A percentile compares a stretch with the other conserved stretches of the same genome.
Evolutionary conservation across 345 rosid species (phyloP).

Genomic region (Dimocarpus longan): DNA sequence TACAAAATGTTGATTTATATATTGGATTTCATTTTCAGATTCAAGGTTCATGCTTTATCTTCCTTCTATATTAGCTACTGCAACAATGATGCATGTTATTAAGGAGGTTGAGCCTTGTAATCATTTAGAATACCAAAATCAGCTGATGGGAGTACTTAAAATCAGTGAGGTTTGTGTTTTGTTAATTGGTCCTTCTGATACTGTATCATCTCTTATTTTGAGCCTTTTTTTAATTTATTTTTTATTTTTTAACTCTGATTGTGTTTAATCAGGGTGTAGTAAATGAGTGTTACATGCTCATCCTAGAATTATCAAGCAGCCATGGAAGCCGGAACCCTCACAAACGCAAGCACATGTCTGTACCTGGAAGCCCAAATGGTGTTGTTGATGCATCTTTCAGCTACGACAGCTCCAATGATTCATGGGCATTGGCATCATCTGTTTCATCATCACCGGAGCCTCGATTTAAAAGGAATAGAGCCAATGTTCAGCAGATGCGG

Average conservation of each 20-base stretch:
- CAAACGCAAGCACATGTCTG: slow-evolving; percentile 49
- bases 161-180: slow-evolving; percentile 55
- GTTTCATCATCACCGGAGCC: slow-evolving; percentile 49
- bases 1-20: slow-evolving; percentile 15
- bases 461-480: slow-evolving; percentile 61
- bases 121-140: slow-evolving; percentile 53
- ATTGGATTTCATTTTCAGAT: slow-evolving; percentile 59
- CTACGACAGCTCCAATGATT: slow-evolving; percentile 65
- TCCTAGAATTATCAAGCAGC: slow-evolving; percentile 46
- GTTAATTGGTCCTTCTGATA: slow-evolving; percentile 17
- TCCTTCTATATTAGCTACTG: slow-evolving; percentile 78
- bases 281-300: slow-evolving; percentile 61
- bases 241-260: not conserved
- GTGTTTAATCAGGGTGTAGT: slow-evolving; percentile 53
- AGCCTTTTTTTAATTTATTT: too few species aligned
- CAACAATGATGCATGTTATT: slow-evolving; percentile 65
- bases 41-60: slow-evolving; percentile 54
- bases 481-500: slow-evolving; percentile 68
- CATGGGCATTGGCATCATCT: slow-evolving; percentile 54
- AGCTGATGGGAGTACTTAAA: slow-evolving; percentile 61
- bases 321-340: slow-evolving; percentile 30
- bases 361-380: slow-evolving; percentile 58
- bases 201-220: not conserved
- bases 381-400: slow-evolving; percentile 62
- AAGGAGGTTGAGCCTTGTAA: slow-evolving; percentile 59